These are phyloP conservation scores for Sicyos baderoa DNA, from an alignment of 306 rosid species.

Conservation along the genomic window DNA sequence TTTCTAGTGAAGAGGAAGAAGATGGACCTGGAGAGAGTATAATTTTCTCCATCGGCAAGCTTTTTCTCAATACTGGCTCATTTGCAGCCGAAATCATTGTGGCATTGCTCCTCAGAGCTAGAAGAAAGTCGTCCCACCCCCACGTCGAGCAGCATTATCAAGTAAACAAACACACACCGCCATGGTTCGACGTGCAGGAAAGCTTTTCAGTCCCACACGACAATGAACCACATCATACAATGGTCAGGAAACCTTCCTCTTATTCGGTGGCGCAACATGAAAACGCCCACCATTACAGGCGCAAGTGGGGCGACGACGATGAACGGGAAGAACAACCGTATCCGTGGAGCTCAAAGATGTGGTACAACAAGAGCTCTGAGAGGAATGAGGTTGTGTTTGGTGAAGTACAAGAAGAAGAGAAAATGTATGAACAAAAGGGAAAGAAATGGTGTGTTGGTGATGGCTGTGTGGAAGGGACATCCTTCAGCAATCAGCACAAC, in stretches of 20 bases:
- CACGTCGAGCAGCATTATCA: conserved; percentile 44
- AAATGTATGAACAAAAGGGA: background rate
- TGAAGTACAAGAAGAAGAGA: conserved; percentile 74
- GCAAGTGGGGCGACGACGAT: background rate
- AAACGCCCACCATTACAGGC: background rate
- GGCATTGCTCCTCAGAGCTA: conserved; percentile 46
- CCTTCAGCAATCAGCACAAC: background rate
- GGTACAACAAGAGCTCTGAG: conserved; percentile 31
- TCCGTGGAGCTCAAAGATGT: background rate
- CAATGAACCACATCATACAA: background rate
- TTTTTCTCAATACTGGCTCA: conserved; percentile 60
- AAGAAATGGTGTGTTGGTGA: conserved; percentile 4
- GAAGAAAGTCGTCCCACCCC: conserved; percentile 48
- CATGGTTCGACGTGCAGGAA: background rate
- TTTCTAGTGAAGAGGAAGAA: conserved; percentile 62
- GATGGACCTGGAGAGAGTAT: conserved; percentile 55
- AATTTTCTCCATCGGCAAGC: conserved; percentile 74
- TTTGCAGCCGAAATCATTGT: conserved; percentile 54
- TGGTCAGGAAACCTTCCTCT: background rate
- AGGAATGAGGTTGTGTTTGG: conserved; percentile 89
- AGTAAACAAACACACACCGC: conserved; percentile 11
- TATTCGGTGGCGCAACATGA: background rate
- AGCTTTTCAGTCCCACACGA: background rate
- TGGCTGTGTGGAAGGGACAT: conserved; percentile 1
- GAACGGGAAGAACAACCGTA: conserved; percentile 1